Conservation (phyloP, 495 filamentous ascomycete species). For the Aspergillus heteromorphus region DNA sequence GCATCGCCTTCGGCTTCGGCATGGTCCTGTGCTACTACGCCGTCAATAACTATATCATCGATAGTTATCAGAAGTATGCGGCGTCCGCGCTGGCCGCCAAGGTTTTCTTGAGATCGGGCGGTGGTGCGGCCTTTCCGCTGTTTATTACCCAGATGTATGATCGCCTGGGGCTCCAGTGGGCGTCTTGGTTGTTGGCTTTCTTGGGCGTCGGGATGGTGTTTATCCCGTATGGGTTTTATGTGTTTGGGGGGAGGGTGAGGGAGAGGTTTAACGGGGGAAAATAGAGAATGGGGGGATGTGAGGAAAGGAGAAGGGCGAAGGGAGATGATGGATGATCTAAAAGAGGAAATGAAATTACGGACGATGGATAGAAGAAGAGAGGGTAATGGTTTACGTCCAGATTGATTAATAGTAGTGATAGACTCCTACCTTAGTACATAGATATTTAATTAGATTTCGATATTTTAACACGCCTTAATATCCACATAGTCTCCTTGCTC, state of each 20-base stretch:
- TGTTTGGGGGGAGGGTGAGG: conserved; percentile 21
- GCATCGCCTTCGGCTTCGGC: conserved; percentile 62
- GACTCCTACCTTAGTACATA: too few species aligned
- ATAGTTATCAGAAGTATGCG: conserved; percentile 50
- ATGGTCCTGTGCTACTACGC: conserved; percentile 64
- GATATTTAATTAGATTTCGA: too few species aligned
- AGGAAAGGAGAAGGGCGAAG: neutral
- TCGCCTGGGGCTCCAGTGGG: conserved; percentile 50
- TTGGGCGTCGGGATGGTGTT: conserved; percentile 46
- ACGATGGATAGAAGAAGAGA: too few species aligned
- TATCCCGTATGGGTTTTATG: conserved; percentile 39
- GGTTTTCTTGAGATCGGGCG: conserved; percentile 28
- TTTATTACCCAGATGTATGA: conserved; percentile 50
- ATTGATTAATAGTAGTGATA: too few species aligned
- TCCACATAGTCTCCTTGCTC: too few species aligned
- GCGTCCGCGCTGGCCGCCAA: conserved; percentile 32
- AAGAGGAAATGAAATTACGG: too few species aligned
- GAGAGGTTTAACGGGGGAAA: conserved; percentile 13
- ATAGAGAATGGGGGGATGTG: neutral
- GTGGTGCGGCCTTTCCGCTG: conserved; percentile 41
- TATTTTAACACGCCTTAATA: too few species aligned
- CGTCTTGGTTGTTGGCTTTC: conserved; percentile 50
- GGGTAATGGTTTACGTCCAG: too few species aligned
- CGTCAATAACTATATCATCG: conserved; percentile 67
- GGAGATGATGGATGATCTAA: neutral